Evolutionary conservation across 2,329 filamentous ascomycete genomes (phyloP).

Genomic region (Calonectria crousiana): DNA sequence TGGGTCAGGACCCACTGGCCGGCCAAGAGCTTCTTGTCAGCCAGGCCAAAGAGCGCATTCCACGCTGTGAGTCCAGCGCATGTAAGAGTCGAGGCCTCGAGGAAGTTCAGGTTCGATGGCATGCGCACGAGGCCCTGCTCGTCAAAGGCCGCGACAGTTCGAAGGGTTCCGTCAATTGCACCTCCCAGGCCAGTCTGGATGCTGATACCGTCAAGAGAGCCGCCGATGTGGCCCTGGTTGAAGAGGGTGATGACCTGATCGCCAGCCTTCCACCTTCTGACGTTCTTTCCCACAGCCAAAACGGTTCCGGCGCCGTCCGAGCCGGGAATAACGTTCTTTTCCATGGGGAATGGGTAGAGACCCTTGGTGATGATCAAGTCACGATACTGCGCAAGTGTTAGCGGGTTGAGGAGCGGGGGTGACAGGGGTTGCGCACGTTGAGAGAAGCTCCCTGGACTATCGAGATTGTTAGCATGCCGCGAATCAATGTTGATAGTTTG

Average conservation of each 20-base stretch:
- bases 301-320: constrained; percentile 68
- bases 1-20: constrained; percentile 74
- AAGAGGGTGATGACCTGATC: constrained; percentile 73
- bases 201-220: constrained; percentile 51
- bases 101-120: constrained; percentile 66
- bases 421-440: constrained; percentile 51
- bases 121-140: constrained; percentile 75
- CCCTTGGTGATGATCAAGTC: constrained; percentile 65
- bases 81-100: constrained; percentile 68
- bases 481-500: neutral
- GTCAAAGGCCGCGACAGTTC: constrained; percentile 75
- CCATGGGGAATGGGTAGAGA: constrained; percentile 58
- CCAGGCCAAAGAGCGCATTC: constrained; percentile 73
- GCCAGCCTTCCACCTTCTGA: constrained; percentile 62
- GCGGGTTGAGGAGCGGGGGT: neutral
- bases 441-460: constrained; percentile 63
- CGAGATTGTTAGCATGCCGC: constrained; percentile 15
- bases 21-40: constrained; percentile 59
- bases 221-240: constrained; percentile 65
- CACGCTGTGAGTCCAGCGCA: constrained; percentile 75
- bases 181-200: constrained; percentile 74
- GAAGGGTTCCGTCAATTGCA: constrained; percentile 74
- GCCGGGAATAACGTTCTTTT: constrained; percentile 59
- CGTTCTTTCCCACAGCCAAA: constrained; percentile 62
- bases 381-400: constrained; percentile 54